Conservation (phyloP, 495 filamentous ascomycete species). For the Podospora pseudopauciseta region DNA sequence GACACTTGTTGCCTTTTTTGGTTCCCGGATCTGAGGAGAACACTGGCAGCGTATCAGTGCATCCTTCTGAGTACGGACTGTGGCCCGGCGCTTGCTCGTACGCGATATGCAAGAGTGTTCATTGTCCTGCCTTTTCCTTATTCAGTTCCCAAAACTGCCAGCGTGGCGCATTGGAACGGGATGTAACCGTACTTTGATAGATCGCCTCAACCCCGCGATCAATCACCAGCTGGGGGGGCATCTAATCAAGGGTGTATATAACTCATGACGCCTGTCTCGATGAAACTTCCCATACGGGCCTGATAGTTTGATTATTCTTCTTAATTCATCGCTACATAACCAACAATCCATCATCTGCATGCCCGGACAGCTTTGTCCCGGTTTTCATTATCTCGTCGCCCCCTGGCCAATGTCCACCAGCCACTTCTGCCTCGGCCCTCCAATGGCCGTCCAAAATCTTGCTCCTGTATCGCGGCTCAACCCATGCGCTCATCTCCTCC, state of each 20-base stretch:
- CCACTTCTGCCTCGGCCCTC: neutral
- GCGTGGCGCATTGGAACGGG: neutral
- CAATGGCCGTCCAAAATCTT: neutral
- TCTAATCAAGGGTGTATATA: neutral
- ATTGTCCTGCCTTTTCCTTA: conserved; percentile 6
- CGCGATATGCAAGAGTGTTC: neutral
- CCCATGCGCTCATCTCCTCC: neutral
- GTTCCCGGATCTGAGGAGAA: neutral
- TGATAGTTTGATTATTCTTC: neutral
- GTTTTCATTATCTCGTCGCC: neutral
- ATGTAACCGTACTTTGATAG: conserved; percentile 5
- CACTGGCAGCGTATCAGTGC: conserved; percentile 1
- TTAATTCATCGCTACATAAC: conserved; percentile 8
- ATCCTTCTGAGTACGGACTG: neutral
- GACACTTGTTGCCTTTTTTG: conserved; percentile 6
- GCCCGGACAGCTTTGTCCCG: neutral
- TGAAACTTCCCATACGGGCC: neutral
- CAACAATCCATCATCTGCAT: conserved; percentile 4
- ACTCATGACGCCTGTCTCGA: neutral
- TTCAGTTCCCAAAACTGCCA: conserved; percentile 5
- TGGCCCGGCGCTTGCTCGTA: neutral
- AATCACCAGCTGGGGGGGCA: neutral
- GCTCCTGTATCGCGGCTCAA: conserved; percentile 1
- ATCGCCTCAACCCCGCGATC: conserved; percentile 3
- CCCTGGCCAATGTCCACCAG: neutral